Evolutionary conservation across 2,329 filamentous ascomycete genomes (phyloP).

Genomic region (Juglanconis sp.): DNA sequence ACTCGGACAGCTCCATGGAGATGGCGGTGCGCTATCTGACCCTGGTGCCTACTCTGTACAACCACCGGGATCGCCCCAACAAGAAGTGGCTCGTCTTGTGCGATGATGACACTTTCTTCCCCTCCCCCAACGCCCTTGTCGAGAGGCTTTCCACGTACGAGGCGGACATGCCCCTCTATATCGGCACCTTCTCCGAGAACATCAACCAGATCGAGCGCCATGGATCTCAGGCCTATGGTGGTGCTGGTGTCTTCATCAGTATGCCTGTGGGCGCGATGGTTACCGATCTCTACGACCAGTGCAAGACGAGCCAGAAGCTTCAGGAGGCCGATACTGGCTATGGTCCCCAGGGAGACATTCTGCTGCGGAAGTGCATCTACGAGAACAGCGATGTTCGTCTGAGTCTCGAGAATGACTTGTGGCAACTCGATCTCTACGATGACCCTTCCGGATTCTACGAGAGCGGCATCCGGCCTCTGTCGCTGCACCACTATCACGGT

Average conservation of each 20-base stretch:
- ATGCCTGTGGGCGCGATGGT: constrained; percentile 37
- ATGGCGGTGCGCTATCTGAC: constrained; percentile 59
- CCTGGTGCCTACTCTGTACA: constrained; percentile 52
- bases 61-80: constrained; percentile 42
- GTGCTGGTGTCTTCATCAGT: constrained; percentile 61
- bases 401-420: constrained; percentile 54
- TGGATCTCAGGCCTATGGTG: constrained; percentile 62
- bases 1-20: constrained; percentile 49
- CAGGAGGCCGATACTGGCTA: constrained; percentile 54
- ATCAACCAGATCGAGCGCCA: constrained; percentile 57
- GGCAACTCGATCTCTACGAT: constrained; percentile 58
- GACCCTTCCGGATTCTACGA: constrained; percentile 65
- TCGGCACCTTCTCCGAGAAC: constrained; percentile 61
- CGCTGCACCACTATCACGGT: constrained; percentile 63
- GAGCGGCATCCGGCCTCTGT: constrained; percentile 56
- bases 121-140: constrained; percentile 53
- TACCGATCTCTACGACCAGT: constrained; percentile 29
- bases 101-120: constrained; percentile 65
- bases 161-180: constrained; percentile 50
- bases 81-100: constrained; percentile 62
- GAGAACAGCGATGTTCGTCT: constrained; percentile 58
- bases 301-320: constrained; percentile 47
- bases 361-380: constrained; percentile 62
- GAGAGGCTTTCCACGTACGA: constrained; percentile 52
- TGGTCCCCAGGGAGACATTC: constrained; percentile 59